Evolutionary conservation across 495 filamentous ascomycete genomes (phyloP).

Genomic region (Podospora fimiseda): DNA sequence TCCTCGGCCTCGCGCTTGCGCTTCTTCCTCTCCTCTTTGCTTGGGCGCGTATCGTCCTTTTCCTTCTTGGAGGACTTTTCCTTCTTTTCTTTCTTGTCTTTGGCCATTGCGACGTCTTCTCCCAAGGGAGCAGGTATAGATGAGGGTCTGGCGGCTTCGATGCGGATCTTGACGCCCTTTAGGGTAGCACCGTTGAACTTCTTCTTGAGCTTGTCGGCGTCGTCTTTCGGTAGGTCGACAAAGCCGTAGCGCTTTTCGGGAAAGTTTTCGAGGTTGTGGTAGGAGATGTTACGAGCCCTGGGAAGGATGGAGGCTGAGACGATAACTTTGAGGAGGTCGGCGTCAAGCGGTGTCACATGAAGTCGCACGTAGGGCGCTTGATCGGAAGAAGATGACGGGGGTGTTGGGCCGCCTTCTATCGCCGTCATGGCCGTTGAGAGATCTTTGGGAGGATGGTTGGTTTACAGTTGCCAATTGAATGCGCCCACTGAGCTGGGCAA

Average conservation of each 20-base stretch:
- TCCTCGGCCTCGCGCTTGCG: conserved; percentile 56
- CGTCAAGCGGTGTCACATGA: conserved; percentile 78
- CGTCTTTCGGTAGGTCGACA: conserved; percentile 69
- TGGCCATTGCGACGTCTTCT: conserved; percentile 30
- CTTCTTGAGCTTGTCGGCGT: conserved; percentile 82
- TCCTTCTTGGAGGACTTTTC: conserved; percentile 28
- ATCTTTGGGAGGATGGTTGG: background rate
- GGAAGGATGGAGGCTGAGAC: conserved; percentile 61
- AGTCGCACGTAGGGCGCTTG: conserved; percentile 44
- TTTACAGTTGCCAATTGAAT: background rate
- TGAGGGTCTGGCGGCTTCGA: conserved; percentile 67
- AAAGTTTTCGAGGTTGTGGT: conserved; percentile 74
- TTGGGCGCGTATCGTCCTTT: conserved; percentile 22
- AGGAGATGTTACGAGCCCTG: conserved; percentile 70
- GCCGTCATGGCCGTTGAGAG: conserved; percentile 14
- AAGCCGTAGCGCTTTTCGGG: conserved; percentile 88
- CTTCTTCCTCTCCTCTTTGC: conserved; percentile 52
- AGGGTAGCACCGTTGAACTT: conserved; percentile 87
- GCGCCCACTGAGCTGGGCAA: background rate
- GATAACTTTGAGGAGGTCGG: conserved; percentile 60
- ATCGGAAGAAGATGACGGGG: conserved; percentile 1
- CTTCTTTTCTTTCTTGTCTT: conserved; percentile 27
- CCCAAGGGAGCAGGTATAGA: conserved; percentile 27
- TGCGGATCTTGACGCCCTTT: conserved; percentile 75
- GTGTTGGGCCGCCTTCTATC: background rate